Base-by-base conservation (phyloP, 306 rosid genomes). In the Canavalia gladiata region DNA sequence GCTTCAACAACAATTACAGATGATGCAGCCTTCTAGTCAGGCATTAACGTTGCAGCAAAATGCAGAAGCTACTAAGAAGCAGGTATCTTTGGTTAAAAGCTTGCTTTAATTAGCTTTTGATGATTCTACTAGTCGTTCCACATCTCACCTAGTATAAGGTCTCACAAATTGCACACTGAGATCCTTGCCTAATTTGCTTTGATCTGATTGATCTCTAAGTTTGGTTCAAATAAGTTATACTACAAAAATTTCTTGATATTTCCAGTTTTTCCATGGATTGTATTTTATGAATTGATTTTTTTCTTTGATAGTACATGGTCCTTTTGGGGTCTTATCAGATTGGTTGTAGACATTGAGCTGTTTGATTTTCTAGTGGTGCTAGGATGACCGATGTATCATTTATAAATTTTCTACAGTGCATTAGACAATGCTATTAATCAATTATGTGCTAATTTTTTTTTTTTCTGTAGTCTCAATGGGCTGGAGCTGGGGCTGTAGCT, bases 1-100 rank as follows among this genome's bases (percentile, higher is more conserved):
- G 92, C 87, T 95, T 81, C 99, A 95, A 69, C 98, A 93, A 83
- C 95, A 95, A 77, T 28, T 95, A 83, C 97, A 93, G 85, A 84
- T 78, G 86, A 90, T 91, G 88, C 99, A 95, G 35, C 99, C 99
- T 45, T 68, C 97, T 46, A 90, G 88, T 83, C 97, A 93, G 73
- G 88, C 87, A 83, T 64, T 78, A 47, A 6, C 90, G 30, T 59
- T 85, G 86, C 98, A 87, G 86, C 97, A 87, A 78, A 87, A 52
- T 86, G 56, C 88, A 67, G 94, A 83, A 86, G 73, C 91, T 86
- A 78, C 74, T 59, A 95, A 88, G 78, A 90, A 89, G 65, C 97
- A 86, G 97, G 97, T 92, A 88, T 78, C 42, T 45, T 57, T 66
- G 28, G 67, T 74, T 68, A 81, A 56, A 66, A 10, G 43, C 64